These are phyloP conservation scores for Talaromyces nanjingensis DNA, from an alignment of 495 filamentous ascomycete genomes.

Conservation along the genomic window DNA sequence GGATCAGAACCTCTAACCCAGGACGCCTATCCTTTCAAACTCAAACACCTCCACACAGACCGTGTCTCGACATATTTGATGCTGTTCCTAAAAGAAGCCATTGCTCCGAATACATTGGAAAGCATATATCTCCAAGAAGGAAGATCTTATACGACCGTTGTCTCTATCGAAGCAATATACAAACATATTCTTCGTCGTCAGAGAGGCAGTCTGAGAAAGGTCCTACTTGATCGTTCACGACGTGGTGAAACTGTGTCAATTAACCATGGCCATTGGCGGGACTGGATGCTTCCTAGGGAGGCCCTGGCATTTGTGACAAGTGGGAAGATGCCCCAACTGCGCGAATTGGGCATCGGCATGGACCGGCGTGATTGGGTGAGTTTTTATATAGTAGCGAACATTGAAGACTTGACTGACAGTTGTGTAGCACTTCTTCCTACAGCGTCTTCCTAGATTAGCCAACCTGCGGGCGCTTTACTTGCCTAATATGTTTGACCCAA, in stretches of 20 bases:
- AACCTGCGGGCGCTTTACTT: constrained; percentile 76
- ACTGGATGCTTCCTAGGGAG: constrained; percentile 74
- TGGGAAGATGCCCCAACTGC: constrained; percentile 69
- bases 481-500: constrained; percentile 48
- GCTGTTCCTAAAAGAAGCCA: constrained; percentile 73
- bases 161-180: constrained; percentile 71
- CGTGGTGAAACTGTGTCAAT: constrained; percentile 22
- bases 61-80: constrained; percentile 71
- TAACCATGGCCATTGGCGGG: constrained; percentile 43
- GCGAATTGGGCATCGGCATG: constrained; percentile 70
- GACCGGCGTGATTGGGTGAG: constrained; percentile 85
- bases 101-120: constrained; percentile 81
- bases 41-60: constrained; percentile 82
- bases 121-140: constrained; percentile 79
- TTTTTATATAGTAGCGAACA: constrained; percentile 9
- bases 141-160: constrained; percentile 43
- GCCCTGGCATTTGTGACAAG: constrained; percentile 73
- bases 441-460: constrained; percentile 67
- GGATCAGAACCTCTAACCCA: constrained; percentile 6
- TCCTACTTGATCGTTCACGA: constrained; percentile 71
- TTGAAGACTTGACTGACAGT: constrained; percentile 16
- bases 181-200: constrained; percentile 67
- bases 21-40: constrained; percentile 59
- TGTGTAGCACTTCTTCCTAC: constrained; percentile 77
- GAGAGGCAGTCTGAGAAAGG: constrained; percentile 62